Base-by-base conservation (phyloP, 345 rosid genomes). In the Citrus medica region DNA sequence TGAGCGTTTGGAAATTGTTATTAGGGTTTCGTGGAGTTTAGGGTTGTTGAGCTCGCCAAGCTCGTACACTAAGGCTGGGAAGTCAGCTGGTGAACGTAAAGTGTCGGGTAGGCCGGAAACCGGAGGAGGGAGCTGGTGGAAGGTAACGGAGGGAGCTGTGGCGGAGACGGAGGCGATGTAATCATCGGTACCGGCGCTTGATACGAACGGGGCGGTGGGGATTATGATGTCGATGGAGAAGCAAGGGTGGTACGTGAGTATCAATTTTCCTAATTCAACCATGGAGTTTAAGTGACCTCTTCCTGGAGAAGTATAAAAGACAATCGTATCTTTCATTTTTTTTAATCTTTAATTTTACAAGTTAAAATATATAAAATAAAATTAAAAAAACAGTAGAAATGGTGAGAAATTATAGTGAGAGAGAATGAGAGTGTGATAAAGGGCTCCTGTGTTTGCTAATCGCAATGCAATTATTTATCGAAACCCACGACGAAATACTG, bases 191-290 rank as follows among this genome's bases (percentile, higher is more conserved):
- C 48, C 55, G 64, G 78, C 28, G 4, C 40, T 56, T 33, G 78
- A 32, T 24, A 40, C 32, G 69, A 46, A 67, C 1, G 79, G 78
- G 1, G 81, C 79, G 16, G 75, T 38, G 38, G 76, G 46, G 70
- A 74, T 46, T 65, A 79, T 51, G 67, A 81, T 40, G 79, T 62
- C 25, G 56, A 81, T 37, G 72, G 72, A 28, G 68, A 73, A 61
- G 46, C 28, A 48, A 38, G 58, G 38, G 3, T 74, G 14, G 27
- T 24, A 17, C 5, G 77, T 25, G 64, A 79, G 83, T 6, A 83
- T 53, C 59, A 78, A 81, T 59, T 84, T 84, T 14, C 80, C 89
- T 0, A 86, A 59, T 69, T 88, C 86, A 6, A 85, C 72, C 86
- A 71, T 81, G 51, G 85, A 78, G 37, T 53, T 6, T 2, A 80